phyloP scores from a whole-genome alignment of 331 rosid genomes.

The Phaseolus coccineus region DNA sequence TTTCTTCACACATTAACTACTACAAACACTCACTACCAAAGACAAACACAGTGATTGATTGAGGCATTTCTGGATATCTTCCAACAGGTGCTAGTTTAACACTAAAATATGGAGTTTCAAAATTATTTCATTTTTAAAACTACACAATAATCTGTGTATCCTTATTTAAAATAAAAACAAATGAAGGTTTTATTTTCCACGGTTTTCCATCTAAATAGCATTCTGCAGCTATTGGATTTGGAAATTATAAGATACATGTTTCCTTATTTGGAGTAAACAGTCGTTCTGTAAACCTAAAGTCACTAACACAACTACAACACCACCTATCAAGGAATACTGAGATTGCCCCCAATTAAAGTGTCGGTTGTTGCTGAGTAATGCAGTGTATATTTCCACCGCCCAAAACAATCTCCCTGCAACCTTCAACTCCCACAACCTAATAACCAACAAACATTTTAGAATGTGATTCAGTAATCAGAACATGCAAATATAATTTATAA shows the following conservation, averaged over 20 bases:
- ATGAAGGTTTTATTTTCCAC: background rate
- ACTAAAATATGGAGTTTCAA: no score
- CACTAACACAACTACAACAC: background rate
- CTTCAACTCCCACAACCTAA: constrained; percentile 65
- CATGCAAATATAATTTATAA: background rate
- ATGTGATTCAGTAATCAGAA: constrained; percentile 30
- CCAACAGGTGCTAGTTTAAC: no score
- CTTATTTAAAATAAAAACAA: background rate
- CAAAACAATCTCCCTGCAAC: constrained; percentile 66
- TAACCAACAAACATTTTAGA: constrained; percentile 39
- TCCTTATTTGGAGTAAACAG: background rate
- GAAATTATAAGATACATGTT: no score
- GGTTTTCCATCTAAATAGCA: background rate
- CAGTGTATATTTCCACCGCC: constrained; percentile 69
- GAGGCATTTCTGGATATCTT: background rate
- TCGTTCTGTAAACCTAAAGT: background rate
- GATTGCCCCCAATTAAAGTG: constrained; percentile 32
- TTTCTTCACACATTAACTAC: no score
- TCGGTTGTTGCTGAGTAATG: constrained; percentile 70
- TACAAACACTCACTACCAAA: no score
- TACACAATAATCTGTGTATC: background rate
- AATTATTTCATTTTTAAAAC: no score
- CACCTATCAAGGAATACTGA: constrained; percentile 13
- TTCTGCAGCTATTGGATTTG: no score
- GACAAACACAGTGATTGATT: background rate